Evolutionary conservation across 805 yeast genomes (phyloP), one percentile per base, ranked within the genome.

Genomic region (Wickerhamiella occidentalis): DNA sequence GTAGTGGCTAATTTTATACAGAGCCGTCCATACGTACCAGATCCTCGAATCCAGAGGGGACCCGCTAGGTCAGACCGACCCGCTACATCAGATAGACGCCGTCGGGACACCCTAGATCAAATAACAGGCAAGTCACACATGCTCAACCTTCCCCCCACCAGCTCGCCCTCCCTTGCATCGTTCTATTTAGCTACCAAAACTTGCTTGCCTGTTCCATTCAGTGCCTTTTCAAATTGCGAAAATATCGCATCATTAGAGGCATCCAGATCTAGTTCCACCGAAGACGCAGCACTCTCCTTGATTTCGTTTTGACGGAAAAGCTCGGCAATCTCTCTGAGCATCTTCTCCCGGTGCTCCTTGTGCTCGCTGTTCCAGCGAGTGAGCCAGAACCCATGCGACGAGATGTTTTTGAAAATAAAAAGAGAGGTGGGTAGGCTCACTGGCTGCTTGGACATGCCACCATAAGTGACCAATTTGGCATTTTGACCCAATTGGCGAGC

Each of bases 401-500:
- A 79, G 50, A 92, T 66, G 61, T 88, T 83, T 66, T 90, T 92
- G 72, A 92, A 92, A 55, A 92, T 88, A 61, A 85, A 85, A 52
- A 85, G 68, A 0, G 94, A 78, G 0, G 96, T 86, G 36, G 97
- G 96, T 50, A 92, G 66, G n/a, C 77, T 75, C 9, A 92, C 94
- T 1, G 98, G 98, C 67, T 85, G 88, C 72, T 81, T 79, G 2
- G 96, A 85, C 98, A 92, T 92, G 35, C 95, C 97, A 29, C 99
- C 99, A 61, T 92, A 92, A 1, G 97, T 86, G 57, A 87, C 77
- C 71, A 92, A 69, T 44, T 79, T 74, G 1, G 92, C 95, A 57
- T 84, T 78, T 13, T 70, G 67, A 35, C 78, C 79, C 50, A 92
- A 72, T 63, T 87, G 90, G 56, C 96, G 74, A 8, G 95, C 90